These are phyloP conservation scores for Penicillium nordicum DNA, from an alignment of 2,329 filamentous ascomycete species.

Conservation along the genomic window DNA sequence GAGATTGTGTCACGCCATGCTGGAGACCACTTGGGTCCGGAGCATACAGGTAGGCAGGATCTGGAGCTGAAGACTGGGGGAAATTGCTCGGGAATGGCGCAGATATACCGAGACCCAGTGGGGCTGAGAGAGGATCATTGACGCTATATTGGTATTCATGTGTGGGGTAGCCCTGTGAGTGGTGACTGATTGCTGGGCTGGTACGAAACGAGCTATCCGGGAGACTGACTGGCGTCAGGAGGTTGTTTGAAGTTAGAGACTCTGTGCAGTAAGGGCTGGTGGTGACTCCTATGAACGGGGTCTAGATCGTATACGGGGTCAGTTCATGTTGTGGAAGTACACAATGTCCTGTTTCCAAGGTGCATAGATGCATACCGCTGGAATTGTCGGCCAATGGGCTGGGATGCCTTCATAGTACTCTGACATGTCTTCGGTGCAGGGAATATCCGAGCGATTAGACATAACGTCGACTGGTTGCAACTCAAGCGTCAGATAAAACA, in stretches of 20 bases:
- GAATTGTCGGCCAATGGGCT: conserved; percentile 28
- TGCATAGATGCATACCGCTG: conserved; percentile 29
- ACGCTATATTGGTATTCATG: conserved; percentile 37
- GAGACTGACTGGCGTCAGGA: conserved; percentile 41
- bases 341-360: neutral
- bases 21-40: conserved; percentile 19
- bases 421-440: conserved; percentile 27
- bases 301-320: conserved; percentile 12
- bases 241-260: conserved; percentile 26
- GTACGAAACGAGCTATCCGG: conserved; percentile 35
- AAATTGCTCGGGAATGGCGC: conserved; percentile 33
- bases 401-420: conserved; percentile 29
- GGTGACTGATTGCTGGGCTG: conserved; percentile 37
- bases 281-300: conserved; percentile 25
- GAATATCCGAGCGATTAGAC: conserved; percentile 25
- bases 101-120: conserved; percentile 40
- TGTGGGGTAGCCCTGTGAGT: conserved; percentile 26
- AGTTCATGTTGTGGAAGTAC: conserved; percentile 9
- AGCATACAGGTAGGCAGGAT: conserved; percentile 26
- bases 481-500: conserved; percentile 28
- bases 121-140: conserved; percentile 24
- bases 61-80: conserved; percentile 25
- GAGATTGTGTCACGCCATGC: conserved; percentile 23
- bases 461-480: conserved; percentile 22
- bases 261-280: conserved; percentile 35